Base-by-base conservation (phyloP, 805 yeast species). In the Metschnikowia lochheadii region DNA sequence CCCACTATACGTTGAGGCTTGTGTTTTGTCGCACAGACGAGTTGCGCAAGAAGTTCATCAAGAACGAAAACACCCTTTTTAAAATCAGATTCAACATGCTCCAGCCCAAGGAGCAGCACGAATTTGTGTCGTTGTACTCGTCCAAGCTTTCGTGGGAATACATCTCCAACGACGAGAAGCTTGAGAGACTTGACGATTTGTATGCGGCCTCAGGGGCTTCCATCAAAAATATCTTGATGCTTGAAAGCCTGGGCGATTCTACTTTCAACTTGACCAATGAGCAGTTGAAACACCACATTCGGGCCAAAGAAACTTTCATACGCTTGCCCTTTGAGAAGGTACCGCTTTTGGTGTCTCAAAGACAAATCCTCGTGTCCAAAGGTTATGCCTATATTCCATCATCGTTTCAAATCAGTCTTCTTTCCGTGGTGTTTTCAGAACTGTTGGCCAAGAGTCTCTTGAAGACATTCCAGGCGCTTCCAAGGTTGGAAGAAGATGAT, bases 11-110 rank as follows among this genome's bases (percentile, higher is more conserved):
- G 34, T 70, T 94, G 55, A 76, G 97, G 49, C 75, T 94, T 37
- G 96, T 96, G 42, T 94, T 94, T 64, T 88, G 97, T 63, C 82
- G 96, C 55, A 80, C 83, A 3, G 88, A 87, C 45, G 98, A 92
- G 52, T 76, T 91, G 45, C 79, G 97, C 54, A 80, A 77, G 34
- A 81, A 92, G 63, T 92, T 94, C 60, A 73, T 88, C 32, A 79
- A 82, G 57, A 82, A 90, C 32, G 99, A 94, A 64, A 73, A 86
- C 0, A 69, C 77, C 13, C 72, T 94, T 38, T 90, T 94, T 69
- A 82, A 79, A 61, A 70, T 90, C 43, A 76, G 99, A 55, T 92
- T 80, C 64, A 77, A 77, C 54, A 66, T 77, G 63, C 73, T 88
- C 51, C 84, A 85, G 35, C 72, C 80, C 0, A 64, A 67, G 6